Conservation (phyloP, 768 basidiomycete genomes). For the Suillus hirtellus region DNA sequence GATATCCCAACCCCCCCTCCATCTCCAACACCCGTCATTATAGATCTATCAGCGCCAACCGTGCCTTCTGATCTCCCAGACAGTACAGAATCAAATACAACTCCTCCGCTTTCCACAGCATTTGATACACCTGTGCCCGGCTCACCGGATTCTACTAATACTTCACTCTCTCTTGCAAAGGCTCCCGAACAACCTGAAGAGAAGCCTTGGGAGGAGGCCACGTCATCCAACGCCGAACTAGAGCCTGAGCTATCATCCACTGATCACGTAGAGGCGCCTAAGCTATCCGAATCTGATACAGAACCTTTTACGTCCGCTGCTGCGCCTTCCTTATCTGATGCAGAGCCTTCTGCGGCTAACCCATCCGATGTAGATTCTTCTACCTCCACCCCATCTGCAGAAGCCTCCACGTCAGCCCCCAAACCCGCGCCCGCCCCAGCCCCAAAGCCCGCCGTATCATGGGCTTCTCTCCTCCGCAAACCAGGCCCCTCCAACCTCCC, state of each 20-base stretch:
- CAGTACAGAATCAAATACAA: slow-evolving; percentile 49
- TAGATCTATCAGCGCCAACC: slow-evolving; percentile 7
- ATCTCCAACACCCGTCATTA: slow-evolving; percentile 30
- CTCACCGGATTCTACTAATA: slow-evolving; percentile 61
- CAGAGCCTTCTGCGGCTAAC: slow-evolving; percentile 5
- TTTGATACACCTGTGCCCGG: slow-evolving; percentile 48
- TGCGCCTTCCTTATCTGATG: neutral
- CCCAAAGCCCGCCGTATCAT: slow-evolving; percentile 53
- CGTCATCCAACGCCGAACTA: neutral
- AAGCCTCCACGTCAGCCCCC: neutral
- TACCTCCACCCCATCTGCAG: neutral
- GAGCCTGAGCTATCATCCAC: slow-evolving; percentile 18
- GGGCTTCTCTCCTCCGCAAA: slow-evolving; percentile 69
- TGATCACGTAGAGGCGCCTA: slow-evolving; percentile 16
- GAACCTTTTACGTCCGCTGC: slow-evolving; percentile 9
- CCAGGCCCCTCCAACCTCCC: slow-evolving; percentile 52
- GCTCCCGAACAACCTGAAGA: slow-evolving; percentile 18
- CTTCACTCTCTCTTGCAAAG: slow-evolving; percentile 50
- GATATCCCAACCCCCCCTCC: slow-evolving; percentile 51
- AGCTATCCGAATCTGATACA: neutral
- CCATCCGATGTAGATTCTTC: slow-evolving; percentile 10
- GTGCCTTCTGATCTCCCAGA: slow-evolving; percentile 29
- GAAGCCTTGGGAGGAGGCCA: neutral
- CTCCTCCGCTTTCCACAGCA: slow-evolving; percentile 50
- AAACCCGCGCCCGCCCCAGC: slow-evolving; percentile 21